phyloP scores from a whole-genome alignment of 371 early-diverging fungal genomes.

The Batkoa obscura region DNA sequence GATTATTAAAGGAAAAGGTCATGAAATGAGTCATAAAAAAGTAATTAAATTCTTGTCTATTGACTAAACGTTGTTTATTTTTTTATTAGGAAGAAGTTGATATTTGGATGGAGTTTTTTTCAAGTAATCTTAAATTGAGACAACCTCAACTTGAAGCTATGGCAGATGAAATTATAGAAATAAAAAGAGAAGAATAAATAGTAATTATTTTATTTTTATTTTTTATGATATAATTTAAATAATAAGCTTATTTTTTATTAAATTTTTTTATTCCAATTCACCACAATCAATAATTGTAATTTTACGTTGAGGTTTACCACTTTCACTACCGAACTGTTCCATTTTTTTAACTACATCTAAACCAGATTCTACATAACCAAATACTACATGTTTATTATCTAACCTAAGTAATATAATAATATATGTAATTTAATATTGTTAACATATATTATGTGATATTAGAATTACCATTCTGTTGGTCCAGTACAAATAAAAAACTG shows the following conservation, averaged over 20 bases:
- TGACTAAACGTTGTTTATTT: too few species aligned
- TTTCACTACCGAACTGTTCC: constrained; percentile 57
- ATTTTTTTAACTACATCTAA: constrained; percentile 53
- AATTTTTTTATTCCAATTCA: constrained; percentile 18
- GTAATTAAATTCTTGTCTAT: not conserved
- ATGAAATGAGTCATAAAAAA: not conserved
- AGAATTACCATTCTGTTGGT: constrained; percentile 45
- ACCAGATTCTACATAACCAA: constrained; percentile 78
- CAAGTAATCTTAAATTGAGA: not conserved
- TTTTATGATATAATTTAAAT: too few species aligned
- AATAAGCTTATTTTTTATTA: too few species aligned
- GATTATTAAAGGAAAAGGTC: not conserved
- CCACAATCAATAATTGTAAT: constrained; percentile 56
- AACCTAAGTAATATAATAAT: constrained; percentile 47
- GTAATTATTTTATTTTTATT: too few species aligned
- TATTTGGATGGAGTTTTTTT: not conserved
- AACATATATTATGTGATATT: not conserved
- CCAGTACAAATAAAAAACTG: constrained; percentile 91
- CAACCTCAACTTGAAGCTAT: not conserved
- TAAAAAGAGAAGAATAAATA: too few species aligned
- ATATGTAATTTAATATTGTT: too few species aligned
- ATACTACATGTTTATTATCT: constrained; percentile 98
- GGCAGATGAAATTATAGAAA: not conserved
- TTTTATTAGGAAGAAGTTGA: not conserved
- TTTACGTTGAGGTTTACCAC: constrained; percentile 35